Base-by-base conservation (phyloP, 768 basidiomycete genomes). In the Daedalea quercina region DNA sequence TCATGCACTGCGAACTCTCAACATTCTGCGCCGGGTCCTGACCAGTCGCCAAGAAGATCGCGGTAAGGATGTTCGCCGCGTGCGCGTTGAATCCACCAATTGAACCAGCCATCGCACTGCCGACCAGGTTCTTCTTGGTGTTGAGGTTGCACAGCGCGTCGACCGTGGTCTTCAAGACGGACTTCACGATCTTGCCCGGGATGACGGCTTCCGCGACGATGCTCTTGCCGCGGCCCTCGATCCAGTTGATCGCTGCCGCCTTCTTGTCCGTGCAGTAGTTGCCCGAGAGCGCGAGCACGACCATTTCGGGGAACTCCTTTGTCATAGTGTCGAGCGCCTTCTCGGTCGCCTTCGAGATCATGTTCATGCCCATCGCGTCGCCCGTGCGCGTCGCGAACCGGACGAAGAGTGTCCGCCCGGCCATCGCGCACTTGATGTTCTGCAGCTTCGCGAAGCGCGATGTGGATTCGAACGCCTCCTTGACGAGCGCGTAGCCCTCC, bases 221-320 rank as follows among this genome's bases (percentile, higher is more conserved):
- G 50, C 90, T 90, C 86, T 99, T 99, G 23, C 96, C 96, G 40
- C 96, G 78, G 1, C 96, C 96, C 71, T 98, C 95, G 57, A 98
- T 98, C 96, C 96, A 99, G 72, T 98, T 99, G 71, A 99, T 96
- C 43, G 96, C 96, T 9, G 96, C 91, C 0, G 96, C 90, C 74
- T 99, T 99, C 85, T 99, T 99, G 73, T 99, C 96, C 58, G 93
- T 99, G 74, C 96, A 98, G 68, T 98, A 99, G 69, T 99, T 99
- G 43, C 95, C 96, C 4, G 87, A 91, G 15, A 99, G 79, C 9
- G 95, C 90, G 31, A 96, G 78, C 40, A 93, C 83, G 51, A 82
- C 69, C 94, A 97, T 97, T 55, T 86, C 84, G 3, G 95, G 95
- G 75, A 92, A 99, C 62, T 84, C 69, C 47, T 76, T 74, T 60